A percentile compares a stretch with the other conserved stretches of the same genome.
phyloP scores from a whole-genome alignment of 2,329 filamentous ascomycete genomes.

The Sordariomycetes sp. region DNA sequence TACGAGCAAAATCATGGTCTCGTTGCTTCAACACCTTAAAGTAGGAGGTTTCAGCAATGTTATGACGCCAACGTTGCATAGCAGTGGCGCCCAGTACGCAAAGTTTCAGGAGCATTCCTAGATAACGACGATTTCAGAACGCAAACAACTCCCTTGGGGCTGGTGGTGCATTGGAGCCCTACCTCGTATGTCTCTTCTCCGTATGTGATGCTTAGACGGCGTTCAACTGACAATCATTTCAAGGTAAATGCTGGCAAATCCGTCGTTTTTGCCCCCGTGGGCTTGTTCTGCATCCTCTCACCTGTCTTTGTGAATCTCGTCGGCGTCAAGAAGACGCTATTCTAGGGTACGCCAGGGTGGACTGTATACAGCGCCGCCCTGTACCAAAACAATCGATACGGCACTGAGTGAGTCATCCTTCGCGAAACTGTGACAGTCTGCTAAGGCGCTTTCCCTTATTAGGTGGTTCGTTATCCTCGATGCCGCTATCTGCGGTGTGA shows the following conservation, averaged over 20 bases:
- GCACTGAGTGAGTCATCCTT: slow-evolving; percentile 23
- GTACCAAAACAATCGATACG: slow-evolving; percentile 37
- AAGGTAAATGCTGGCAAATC: slow-evolving; percentile 50
- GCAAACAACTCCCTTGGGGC: slow-evolving; percentile 16
- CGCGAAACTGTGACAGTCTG: slow-evolving; percentile 28
- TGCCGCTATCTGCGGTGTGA: slow-evolving; percentile 25
- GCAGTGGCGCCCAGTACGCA: too few relatives aligned
- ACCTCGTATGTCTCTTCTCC: too few relatives aligned
- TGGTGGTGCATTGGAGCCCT: slow-evolving; percentile 47
- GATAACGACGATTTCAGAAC: too few relatives aligned
- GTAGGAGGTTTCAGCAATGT: too few relatives aligned
- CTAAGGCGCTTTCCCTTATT: slow-evolving; percentile 22
- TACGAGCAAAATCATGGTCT: too few relatives aligned
- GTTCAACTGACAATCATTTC: too few relatives aligned
- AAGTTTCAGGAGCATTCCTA: too few relatives aligned
- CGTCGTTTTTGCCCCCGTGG: slow-evolving; percentile 36
- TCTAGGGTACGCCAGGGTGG: slow-evolving; percentile 35
- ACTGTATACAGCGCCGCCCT: slow-evolving; percentile 34
- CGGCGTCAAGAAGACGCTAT: slow-evolving; percentile 19
- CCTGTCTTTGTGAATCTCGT: slow-evolving; percentile 13
- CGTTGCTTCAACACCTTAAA: too few relatives aligned
- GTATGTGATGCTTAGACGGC: too few relatives aligned
- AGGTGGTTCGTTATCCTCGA: slow-evolving; percentile 31
- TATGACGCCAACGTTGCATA: too few relatives aligned
- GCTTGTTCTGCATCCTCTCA: slow-evolving; percentile 42